Base-by-base conservation (phyloP, 495 filamentous ascomycete genomes). In the Emericellopsis terricola region DNA sequence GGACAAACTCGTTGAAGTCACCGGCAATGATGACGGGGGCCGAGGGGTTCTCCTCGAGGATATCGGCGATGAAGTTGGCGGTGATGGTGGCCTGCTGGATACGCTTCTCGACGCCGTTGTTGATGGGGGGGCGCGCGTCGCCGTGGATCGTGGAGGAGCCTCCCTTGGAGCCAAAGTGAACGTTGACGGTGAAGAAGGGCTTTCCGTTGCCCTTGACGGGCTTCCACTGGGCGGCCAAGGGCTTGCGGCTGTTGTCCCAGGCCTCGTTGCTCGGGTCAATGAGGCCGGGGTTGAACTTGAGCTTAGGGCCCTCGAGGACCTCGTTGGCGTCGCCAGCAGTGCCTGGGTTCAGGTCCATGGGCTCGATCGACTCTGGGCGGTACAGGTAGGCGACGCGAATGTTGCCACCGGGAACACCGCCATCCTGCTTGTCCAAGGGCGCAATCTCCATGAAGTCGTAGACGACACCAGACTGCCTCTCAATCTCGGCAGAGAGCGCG, bases 1-100 rank as follows among this genome's bases (percentile, higher is more conserved):
- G 71, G 1, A 58, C 39, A 41, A 71, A 76, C 51, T 78, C 73
- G 57, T 78, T 76, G 47, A 68, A 78, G 43, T 76, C 71, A 8
- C 73, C 73, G 0, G 62, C 55, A 0, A 57, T 47, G 14, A 72
- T 47, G 21, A 77, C 49, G 6, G 43, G 41, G 0, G 70, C 70
- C 1, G 47, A 27, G 2, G 40, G 32, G 39, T 69, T 54, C 10
- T 52, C 27, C 1, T 36, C 40, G 7, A 74, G 56, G 34, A 76
- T 59, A 10, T 50, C 10, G 1, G 40, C 33, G 28, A 59, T 48
- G 38, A 59, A 62, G 3, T 42, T 32, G 2, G 51, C 64, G 4
- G 66, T 61, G 10, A 68, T 47, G 9, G 57, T 44, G 1, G 58
- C 65, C 47, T 74, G 70, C 31, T 38, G 37, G 6, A 44, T 41